Base-by-base conservation (phyloP, 768 basidiomycete genomes). In the Lactifluus volemus region DNA sequence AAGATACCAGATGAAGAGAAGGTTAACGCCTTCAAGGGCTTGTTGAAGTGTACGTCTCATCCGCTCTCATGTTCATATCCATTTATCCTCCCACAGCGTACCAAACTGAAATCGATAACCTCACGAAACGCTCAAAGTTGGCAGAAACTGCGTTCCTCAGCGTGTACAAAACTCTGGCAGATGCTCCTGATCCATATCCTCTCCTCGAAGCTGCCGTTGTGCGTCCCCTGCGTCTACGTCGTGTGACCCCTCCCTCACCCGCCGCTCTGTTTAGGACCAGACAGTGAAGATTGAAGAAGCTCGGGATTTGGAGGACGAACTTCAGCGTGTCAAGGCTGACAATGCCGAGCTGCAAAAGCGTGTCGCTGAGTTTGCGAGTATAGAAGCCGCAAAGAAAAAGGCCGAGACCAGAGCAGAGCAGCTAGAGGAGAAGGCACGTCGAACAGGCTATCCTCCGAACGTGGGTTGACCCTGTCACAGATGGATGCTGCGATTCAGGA, bases 141-240 rank as follows among this genome's bases (percentile, higher is more conserved):
- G 89, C 94, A 10, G 97, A 99, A 78, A 95, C 89, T 68, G 91
- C 94, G 0, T 98, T 99, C 74, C 78, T 98, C n/a, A 92, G 86
- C 67, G 88, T 95, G 19, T 98, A 98, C 79, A 98, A 98, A 71
- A 84, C 96, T 21, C 75, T 99, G 8, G 94, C 96, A 0, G 97
- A 99, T 69, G 96, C 92, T 3, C 97, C 96, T 0, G 97, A 99
- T 71, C 97, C 97, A 15, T 97, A 96, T 71, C 97, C 97, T 9
- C 78, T 98, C 7, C 84, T 99, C 14, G 96, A 99, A 69, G 92
- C 86, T 12, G 95, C 93, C 11, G 90, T 98, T 34, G 91, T 92
- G 70, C 52, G 81, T 71, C 67, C 11, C 25, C 11, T 49, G 5
- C 19, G 17, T 44, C 11, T 5, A 12, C 5, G 12, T 11, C 17